A percentile compares a stretch with the other conserved stretches of the same genome.
Conservation (phyloP, 257 asterid genomes). For the Solanum virginianum region DNA sequence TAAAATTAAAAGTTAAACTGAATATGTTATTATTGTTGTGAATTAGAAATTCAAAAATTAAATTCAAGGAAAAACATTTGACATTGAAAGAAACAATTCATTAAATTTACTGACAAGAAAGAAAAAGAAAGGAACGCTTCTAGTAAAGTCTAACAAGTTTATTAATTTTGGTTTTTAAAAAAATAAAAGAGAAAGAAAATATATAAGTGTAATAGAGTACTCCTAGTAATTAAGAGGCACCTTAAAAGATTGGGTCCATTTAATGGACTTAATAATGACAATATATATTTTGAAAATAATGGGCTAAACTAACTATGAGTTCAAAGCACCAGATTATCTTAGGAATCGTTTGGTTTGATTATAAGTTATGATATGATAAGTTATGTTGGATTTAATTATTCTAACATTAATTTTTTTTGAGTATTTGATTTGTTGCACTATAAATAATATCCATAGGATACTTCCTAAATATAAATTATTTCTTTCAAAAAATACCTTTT, state of each 20-base stretch:
- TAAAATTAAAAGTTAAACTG: neutral
- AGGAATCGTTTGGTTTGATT: too few relatives aligned
- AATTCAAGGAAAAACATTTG: neutral
- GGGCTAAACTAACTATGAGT: neutral
- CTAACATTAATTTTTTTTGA: too few relatives aligned
- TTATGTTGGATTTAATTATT: too few relatives aligned
- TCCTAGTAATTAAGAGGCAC: neutral
- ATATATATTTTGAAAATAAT: neutral
- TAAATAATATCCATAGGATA: too few relatives aligned
- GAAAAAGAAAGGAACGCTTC: neutral
- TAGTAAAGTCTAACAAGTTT: neutral
- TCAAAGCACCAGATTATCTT: too few relatives aligned
- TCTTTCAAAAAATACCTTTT: too few relatives aligned
- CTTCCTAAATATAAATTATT: too few relatives aligned
- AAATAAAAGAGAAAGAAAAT: neutral
- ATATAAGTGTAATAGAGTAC: neutral
- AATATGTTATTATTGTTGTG: too few relatives aligned
- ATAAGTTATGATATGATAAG: too few relatives aligned
- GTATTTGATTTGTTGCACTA: too few relatives aligned
- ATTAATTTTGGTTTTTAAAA: neutral
- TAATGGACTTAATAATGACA: neutral
- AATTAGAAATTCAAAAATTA: too few relatives aligned
- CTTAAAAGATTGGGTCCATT: neutral
- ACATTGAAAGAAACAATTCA: neutral
- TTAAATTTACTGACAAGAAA: neutral